Base-by-base conservation (phyloP, 345 rosid genomes). In the Durio zibethinus region DNA sequence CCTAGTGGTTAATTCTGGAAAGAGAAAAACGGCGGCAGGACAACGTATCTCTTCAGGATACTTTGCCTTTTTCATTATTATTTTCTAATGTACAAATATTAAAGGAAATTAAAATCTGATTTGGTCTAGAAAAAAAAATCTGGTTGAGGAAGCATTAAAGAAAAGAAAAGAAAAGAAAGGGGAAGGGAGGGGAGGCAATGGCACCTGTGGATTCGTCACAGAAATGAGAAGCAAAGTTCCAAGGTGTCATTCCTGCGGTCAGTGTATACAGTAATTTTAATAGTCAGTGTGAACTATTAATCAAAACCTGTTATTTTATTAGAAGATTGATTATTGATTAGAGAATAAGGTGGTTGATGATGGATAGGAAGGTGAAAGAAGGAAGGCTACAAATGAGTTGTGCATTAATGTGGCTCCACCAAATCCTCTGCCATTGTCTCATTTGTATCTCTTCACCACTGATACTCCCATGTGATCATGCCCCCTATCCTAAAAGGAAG, bases 381-480 rank as follows among this genome's bases (percentile, higher is more conserved):
- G 31, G 79, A 75, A 78, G 79, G 43, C 65, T 72, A 75, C 80
- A 80, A 82, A 77, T 61, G 79, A 81, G 79, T 42, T 78, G 81
- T 54, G 89, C 86, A 90, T 84, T 87, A 62, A 85, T 47, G 82
- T 82, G 91, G 89, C 88, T 85, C 87, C 89, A 84, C 88, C 91
- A 87, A 86, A 89, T 87, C 88, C 88, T 76, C 90, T 78, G 86
- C 86, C 84, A 78, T 73, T 87, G 88, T 85, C 88, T 89, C 89
- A 84, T 87, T 84, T 81, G 90, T 84, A 66, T 75, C 85, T 54
- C 75, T 74, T 74, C 74, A 78, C 92, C 23, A 18, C 20, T 52
- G 56, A 10, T 52, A 52, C 23, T 52, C 56, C 56, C 94, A 90
- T 88, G 94, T 90, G 94, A 83, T 71, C 33, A 67, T 90, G 92